phyloP scores from a whole-genome alignment of 1,139 yeast genomes.

The Scheffersomyces titani region DNA sequence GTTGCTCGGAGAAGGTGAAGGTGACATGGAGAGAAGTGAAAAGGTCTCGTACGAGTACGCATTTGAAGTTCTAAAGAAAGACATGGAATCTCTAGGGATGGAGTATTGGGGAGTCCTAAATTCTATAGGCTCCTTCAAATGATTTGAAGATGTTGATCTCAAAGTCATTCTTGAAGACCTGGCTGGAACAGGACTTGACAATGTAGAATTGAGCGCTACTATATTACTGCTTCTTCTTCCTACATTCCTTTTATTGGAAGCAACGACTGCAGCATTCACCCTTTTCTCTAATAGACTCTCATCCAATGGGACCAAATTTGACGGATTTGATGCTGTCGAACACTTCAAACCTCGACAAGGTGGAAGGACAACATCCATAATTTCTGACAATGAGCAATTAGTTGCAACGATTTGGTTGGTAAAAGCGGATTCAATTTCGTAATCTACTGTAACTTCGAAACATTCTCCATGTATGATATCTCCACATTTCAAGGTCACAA shows the following conservation, averaged over 20 bases:
- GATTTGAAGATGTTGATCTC: background rate
- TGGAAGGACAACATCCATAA: background rate
- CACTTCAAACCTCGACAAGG: constrained; percentile 1
- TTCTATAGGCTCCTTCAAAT: background rate
- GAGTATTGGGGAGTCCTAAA: background rate
- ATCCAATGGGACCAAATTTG: background rate
- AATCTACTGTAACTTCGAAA: constrained; percentile 22
- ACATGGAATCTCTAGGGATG: background rate
- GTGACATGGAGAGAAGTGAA: constrained; percentile 3
- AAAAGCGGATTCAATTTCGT: constrained; percentile 11
- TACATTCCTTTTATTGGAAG: background rate
- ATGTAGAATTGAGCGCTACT: constrained; percentile 11
- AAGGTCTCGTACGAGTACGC: background rate
- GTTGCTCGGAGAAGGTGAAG: constrained; percentile 18
- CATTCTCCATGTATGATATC: constrained; percentile 44
- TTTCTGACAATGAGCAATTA: background rate
- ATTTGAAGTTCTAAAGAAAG: background rate
- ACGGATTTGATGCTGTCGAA: background rate
- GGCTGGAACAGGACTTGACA: background rate
- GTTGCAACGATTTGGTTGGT: background rate
- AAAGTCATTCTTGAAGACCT: background rate
- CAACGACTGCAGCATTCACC: background rate
- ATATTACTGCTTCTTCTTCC: constrained; percentile 2
- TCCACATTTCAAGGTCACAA: constrained; percentile 38
- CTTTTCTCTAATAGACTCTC: background rate